Conservation (phyloP, 371 early-diverging fungal species). For the Rhizopus stolonifer region DNA sequence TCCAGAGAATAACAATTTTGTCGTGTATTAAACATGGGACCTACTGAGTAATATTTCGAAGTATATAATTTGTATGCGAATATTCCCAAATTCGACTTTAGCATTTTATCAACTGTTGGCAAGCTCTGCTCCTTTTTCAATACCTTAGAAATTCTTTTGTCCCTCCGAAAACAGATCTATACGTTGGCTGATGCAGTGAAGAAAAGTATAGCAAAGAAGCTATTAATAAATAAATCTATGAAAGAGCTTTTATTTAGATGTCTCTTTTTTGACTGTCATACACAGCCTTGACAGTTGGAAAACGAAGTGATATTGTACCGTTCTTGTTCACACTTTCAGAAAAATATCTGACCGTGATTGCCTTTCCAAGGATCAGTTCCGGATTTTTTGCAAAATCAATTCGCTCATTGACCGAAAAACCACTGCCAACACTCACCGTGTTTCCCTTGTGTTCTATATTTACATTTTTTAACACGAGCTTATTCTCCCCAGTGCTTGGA, state of each 20-base stretch:
- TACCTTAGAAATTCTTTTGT: no score
- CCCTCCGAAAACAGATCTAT: no score
- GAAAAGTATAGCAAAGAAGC: no score
- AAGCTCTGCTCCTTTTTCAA: no score
- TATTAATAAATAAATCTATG: no score
- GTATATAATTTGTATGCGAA: no score
- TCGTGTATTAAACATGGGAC: no score
- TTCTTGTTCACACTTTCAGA: slow-evolving; percentile 42
- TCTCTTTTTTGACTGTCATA: slow-evolving; percentile 41
- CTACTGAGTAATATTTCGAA: no score
- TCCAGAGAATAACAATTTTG: no score
- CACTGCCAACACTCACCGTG: slow-evolving; percentile 59
- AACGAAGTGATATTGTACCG: slow-evolving; percentile 44
- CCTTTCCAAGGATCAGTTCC: slow-evolving; percentile 47
- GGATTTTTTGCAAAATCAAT: slow-evolving; percentile 47
- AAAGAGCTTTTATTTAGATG: slow-evolving; percentile 4
- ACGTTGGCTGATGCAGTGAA: no score
- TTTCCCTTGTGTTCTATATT: slow-evolving; percentile 51
- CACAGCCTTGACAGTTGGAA: slow-evolving; percentile 59
- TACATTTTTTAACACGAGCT: slow-evolving; percentile 45
- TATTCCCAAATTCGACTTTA: no score
- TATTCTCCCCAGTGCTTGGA: slow-evolving; percentile 43
- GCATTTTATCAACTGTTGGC: no score
- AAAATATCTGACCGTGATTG: slow-evolving; percentile 60
- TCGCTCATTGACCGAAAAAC: slow-evolving; percentile 48